phyloP scores from a whole-genome alignment of 129 eudicot genomes.

The Heracleum sosnowskyi region DNA sequence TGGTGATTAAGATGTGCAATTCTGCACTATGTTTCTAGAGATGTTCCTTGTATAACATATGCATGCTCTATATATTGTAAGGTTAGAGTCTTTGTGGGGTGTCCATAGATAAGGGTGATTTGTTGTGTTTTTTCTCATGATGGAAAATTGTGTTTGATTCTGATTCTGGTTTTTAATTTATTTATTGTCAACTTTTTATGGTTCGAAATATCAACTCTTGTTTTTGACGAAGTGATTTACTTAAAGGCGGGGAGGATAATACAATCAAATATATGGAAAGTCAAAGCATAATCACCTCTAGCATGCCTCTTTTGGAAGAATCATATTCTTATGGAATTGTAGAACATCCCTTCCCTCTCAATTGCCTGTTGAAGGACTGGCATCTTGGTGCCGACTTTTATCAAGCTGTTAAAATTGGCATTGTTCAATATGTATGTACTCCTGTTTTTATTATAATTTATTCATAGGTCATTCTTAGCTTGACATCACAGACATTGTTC shows the following conservation, averaged over 20 bases:
- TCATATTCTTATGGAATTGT: conserved; percentile 80
- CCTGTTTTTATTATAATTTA: neutral
- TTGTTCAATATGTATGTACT: conserved; percentile 85
- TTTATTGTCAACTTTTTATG: neutral
- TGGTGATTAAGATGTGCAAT: neutral
- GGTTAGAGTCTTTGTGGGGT: neutral
- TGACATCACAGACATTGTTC: neutral
- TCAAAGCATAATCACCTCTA: conserved; percentile 43
- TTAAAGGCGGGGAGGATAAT: conserved; percentile 84
- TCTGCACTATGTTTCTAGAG: neutral
- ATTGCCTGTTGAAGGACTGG: conserved; percentile 71
- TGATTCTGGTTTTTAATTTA: neutral
- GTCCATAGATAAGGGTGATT: neutral
- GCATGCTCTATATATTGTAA: neutral
- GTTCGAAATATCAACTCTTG: neutral
- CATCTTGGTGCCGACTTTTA: conserved; percentile 84
- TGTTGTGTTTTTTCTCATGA: neutral
- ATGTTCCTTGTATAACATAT: neutral
- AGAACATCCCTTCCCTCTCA: conserved; percentile 95
- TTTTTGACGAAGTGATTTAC: conserved; percentile 6
- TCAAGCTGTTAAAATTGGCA: conserved; percentile 91
- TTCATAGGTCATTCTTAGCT: conserved; percentile 2
- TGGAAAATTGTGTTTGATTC: neutral
- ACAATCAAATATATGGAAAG: conserved; percentile 83
- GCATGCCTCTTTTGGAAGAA: conserved; percentile 83